Evolutionary conservation across 2,329 filamentous ascomycete species (phyloP), one percentile per base, ranked within the genome.

Genomic region (Colletotrichum sp.): DNA sequence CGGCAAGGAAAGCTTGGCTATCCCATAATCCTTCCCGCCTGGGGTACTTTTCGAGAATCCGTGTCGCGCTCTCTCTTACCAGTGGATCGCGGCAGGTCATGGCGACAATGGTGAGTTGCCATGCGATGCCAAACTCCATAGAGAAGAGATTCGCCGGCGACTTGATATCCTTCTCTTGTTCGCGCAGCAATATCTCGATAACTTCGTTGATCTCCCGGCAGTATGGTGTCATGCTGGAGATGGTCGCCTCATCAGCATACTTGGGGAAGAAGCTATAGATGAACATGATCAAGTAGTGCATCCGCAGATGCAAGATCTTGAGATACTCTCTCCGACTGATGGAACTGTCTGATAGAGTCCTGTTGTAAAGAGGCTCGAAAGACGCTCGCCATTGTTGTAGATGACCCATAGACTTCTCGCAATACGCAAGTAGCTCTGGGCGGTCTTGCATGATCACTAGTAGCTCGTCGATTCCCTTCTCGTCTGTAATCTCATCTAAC

Each of bases 81-180:
- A 79, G 75, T 5, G 81, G 79, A 64, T 87, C 85, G 9, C 86
- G 83, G 62, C 86, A 88, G 8, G 83, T 85, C 79, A 86, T 85
- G 0, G 86, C 81, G 5, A 84, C 83, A 6, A 87, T 78, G 28
- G 87, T 86, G 6, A 89, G 80, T 0, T 86, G 86, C 86, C 87
- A 87, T 8, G 86, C 87, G 79, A 86, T 87, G 1, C 87, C 87
- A 4, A 86, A 84, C 73, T 88, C 87, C 85, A 88, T 86, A 1
- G 87, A 83, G 74, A 88, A 88, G 67, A 82, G 82, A 15, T 83
- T 82, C 13, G 81, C 79, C 30, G 78, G 77, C 44, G n/a, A 68
- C 59, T 49, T 57, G 28, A 75, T 49, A 13, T 36, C 69, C 3
- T 59, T 63, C 16, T 79, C 79, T 71, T 81, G 79, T 67, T 77